A percentile compares a stretch with the other conserved stretches of the same genome.
Conservation (phyloP, 345 rosid genomes). For the Heritiera fomes region DNA sequence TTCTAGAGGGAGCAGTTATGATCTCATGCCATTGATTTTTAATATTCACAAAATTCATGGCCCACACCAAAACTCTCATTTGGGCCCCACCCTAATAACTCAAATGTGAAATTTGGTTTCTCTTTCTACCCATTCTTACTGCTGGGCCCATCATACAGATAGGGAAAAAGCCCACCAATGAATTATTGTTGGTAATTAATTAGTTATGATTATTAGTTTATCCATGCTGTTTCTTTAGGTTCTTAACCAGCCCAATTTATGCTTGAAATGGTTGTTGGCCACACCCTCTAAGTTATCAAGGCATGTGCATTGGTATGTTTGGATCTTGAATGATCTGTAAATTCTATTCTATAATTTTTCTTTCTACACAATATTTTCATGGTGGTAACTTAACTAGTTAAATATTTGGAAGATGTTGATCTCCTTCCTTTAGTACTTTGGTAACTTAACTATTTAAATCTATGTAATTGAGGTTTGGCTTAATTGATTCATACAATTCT, state of each 20-base stretch:
- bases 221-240: neutral
- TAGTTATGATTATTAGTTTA: neutral
- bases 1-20: no score
- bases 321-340: slow-evolving; percentile 5
- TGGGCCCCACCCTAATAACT: slow-evolving; percentile 15
- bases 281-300: neutral
- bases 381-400: neutral
- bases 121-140: neutral
- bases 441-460: neutral
- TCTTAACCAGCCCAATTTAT: neutral
- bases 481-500: no score
- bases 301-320: neutral
- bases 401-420: neutral
- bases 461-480: no score
- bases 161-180: slow-evolving; percentile 21
- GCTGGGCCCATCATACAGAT: slow-evolving; percentile 29
- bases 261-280: neutral
- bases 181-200: neutral
- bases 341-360: neutral
- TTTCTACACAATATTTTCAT: neutral
- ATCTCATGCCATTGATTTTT: neutral
- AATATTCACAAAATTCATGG: slow-evolving; percentile 3
- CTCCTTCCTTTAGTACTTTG: neutral
- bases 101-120: neutral
- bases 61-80: neutral